Conservation (phyloP, 495 filamentous ascomycete genomes). For the Aspergillus ostianus region DNA sequence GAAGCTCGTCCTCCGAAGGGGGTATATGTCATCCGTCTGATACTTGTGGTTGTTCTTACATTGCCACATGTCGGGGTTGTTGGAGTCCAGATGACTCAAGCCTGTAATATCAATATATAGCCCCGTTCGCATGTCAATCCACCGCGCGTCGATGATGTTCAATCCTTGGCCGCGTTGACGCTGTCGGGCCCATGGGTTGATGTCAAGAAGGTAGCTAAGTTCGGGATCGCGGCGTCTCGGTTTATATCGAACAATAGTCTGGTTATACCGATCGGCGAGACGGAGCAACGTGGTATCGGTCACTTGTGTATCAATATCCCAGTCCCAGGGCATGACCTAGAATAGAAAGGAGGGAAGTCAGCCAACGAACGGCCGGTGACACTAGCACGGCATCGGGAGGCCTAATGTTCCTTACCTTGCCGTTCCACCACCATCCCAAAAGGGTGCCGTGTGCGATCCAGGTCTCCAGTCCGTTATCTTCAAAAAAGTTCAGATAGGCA, state of each 20-base stretch:
- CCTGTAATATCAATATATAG: constrained; percentile 90
- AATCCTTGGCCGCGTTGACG: constrained; percentile 60
- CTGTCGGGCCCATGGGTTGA: constrained; percentile 68
- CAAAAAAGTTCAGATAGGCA: constrained; percentile 68
- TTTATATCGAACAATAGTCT: constrained; percentile 60
- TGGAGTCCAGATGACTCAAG: constrained; percentile 63
- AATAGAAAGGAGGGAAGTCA: neutral
- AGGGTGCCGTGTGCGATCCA: constrained; percentile 89
- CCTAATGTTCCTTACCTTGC: constrained; percentile 43
- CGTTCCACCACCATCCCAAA: constrained; percentile 92
- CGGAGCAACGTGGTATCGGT: constrained; percentile 58
- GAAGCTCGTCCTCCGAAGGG: constrained; percentile 55
- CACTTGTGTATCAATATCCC: constrained; percentile 84
- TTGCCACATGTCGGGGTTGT: constrained; percentile 64
- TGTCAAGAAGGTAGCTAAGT: constrained; percentile 69
- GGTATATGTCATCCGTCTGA: constrained; percentile 49
- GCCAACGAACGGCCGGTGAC: neutral
- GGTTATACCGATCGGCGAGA: constrained; percentile 64
- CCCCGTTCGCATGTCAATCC: constrained; percentile 75
- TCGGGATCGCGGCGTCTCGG: constrained; percentile 28
- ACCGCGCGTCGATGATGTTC: constrained; percentile 85
- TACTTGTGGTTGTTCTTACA: constrained; percentile 85
- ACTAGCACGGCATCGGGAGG: neutral
- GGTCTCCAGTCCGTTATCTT: constrained; percentile 64
- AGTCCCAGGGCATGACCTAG: constrained; percentile 80